Evolutionary conservation across 139 green algal species (phyloP), one percentile per base, ranked within the genome.

Genomic region (Coelastrella sp.): DNA sequence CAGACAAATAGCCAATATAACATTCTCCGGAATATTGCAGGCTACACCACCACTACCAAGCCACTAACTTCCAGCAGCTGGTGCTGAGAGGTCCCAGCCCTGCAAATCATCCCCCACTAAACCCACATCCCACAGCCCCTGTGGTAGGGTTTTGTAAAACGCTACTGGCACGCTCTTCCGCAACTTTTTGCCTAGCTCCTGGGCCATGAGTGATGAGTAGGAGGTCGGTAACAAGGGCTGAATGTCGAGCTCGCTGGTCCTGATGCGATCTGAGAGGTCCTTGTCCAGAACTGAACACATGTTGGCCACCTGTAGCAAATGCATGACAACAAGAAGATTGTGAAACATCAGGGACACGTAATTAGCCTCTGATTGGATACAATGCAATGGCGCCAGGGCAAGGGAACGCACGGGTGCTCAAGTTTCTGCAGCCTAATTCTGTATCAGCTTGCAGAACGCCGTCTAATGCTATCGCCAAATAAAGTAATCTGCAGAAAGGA

Each of bases 191-290:
- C 91, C 85, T 11, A 96, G 78, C 90, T 98, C 96, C 20, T 92
- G 90, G 0, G 32, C 80, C 56, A 99, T 92, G n/a, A 99, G 90
- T 7, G 87, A 92, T 5, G 80, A 78, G 77, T 99, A 99, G 10
- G 93, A 96, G 4, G 86, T 90, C 0, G 75, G 57, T 14, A 98
- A 85, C 60, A 97, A 57, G 8, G 93, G 93, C 7, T 75, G 75
- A 0, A 99, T 64, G 91, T 97, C 93, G 1, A 98, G 76, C 91
- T 99, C 98, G 0, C 93, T 92, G 8, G 95, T 98, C 57, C 95
- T 97, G 13, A 90, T 92, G 5, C 95, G 92, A 88, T 99, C 93
- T 3, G 91, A 88, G 8, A 99, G 89, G 89, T 99, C 97, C 84
- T 96, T 97, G 86, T 99, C 95, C 57, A 99, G 92, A 5, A 98